Evolutionary conservation across 192 early-diverging fungal species (phyloP).

Genomic region (Linnemannia exigua): DNA sequence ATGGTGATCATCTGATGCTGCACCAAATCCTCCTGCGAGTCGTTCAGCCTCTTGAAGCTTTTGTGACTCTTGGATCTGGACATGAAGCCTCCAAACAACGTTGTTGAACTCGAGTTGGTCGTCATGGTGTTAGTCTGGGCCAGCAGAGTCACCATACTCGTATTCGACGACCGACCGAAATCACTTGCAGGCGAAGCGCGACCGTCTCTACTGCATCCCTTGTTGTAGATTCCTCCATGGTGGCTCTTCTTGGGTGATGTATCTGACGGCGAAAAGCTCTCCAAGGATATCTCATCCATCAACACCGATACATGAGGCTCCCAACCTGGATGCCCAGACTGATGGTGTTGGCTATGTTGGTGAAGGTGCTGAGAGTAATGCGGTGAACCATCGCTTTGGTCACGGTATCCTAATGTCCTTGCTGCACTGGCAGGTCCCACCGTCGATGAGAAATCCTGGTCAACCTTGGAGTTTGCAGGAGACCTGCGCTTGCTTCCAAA

Average conservation of each 20-base stretch:
- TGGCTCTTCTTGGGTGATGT: neutral
- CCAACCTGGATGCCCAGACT: neutral
- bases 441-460: neutral
- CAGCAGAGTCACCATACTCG: constrained; percentile 35
- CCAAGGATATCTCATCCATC: constrained; percentile 46
- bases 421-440: neutral
- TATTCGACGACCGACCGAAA: constrained; percentile 21
- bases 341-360: neutral
- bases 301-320: constrained; percentile 30
- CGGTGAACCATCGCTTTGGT: neutral
- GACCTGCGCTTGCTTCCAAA: neutral
- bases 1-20: constrained; percentile 11
- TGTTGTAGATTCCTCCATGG: neutral
- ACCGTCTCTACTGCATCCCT: neutral
- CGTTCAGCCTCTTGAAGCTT: constrained; percentile 1
- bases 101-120: constrained; percentile 33
- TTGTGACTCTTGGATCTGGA: constrained; percentile 14
- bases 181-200: constrained; percentile 9
- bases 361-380: neutral
- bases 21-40: neutral
- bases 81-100: constrained; percentile 30
- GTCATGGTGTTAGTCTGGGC: constrained; percentile 16
- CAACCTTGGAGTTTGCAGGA: neutral
- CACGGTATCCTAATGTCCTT: constrained; percentile 4
- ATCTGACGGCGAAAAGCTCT: constrained; percentile 25